A percentile compares a stretch with the other conserved stretches of the same genome.
Conservation (phyloP, 2,329 filamentous ascomycete species). For the Fusarium camptoceras region DNA sequence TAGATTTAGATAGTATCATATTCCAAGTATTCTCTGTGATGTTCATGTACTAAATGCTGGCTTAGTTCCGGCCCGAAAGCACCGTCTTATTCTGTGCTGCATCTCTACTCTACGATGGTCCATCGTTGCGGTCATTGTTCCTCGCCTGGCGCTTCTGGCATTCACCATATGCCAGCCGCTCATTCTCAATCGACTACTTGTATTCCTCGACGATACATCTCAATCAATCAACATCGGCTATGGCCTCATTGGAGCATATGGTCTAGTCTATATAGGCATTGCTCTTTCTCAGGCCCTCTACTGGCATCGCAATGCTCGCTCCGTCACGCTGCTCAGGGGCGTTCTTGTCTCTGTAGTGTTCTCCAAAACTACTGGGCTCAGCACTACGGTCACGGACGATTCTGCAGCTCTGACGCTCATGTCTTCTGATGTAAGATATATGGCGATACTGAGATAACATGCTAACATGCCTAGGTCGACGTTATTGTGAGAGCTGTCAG, state of each 20-base stretch:
- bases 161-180: constrained; percentile 55
- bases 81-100: constrained; percentile 47
- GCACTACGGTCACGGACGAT: constrained; percentile 46
- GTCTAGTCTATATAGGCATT: constrained; percentile 49
- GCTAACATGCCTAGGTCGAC: constrained; percentile 48
- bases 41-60: constrained; percentile 36
- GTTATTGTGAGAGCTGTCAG: constrained; percentile 52
- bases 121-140: constrained; percentile 48
- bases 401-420: constrained; percentile 55
- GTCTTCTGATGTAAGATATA: constrained; percentile 53
- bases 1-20: constrained; percentile 26
- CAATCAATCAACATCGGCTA: constrained; percentile 46
- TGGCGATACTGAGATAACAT: background rate
- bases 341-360: constrained; percentile 51
- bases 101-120: constrained; percentile 46
- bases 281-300: constrained; percentile 49
- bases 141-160: constrained; percentile 49
- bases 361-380: constrained; percentile 49
- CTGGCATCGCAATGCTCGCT: constrained; percentile 50
- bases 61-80: constrained; percentile 31
- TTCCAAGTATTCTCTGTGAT: constrained; percentile 22
- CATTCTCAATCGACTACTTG: constrained; percentile 50
- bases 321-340: constrained; percentile 49
- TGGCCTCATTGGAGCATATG: constrained; percentile 51
- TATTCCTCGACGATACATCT: constrained; percentile 46